These are phyloP conservation scores for Scedosporium aurantiacum DNA, from an alignment of 2,329 filamentous ascomycete genomes.

Conservation along the genomic window DNA sequence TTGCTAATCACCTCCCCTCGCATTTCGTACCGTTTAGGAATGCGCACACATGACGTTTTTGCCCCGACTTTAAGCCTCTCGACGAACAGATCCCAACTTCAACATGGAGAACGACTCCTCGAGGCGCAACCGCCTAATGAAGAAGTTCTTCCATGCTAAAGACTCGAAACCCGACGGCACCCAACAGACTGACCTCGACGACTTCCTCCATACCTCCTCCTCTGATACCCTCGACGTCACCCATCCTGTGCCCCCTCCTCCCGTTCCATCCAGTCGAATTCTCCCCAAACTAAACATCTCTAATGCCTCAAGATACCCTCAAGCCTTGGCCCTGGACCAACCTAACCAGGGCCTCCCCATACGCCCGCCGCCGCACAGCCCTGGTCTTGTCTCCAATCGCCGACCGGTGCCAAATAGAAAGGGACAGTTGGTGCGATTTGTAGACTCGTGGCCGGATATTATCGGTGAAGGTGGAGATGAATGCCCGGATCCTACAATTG, in stretches of 20 bases:
- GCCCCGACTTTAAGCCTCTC: neutral
- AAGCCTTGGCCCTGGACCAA: constrained; percentile 35
- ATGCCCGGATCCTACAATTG: constrained; percentile 57
- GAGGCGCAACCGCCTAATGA: constrained; percentile 47
- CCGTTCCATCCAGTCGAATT: constrained; percentile 17
- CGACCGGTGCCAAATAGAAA: constrained; percentile 41
- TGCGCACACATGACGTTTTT: neutral
- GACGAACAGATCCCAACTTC: neutral
- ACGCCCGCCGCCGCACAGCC: constrained; percentile 25
- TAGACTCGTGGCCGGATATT: constrained; percentile 59
- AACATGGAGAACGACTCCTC: constrained; percentile 37
- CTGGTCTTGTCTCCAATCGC: constrained; percentile 31
- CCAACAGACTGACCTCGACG: constrained; percentile 35
- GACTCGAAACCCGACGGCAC: constrained; percentile 24
- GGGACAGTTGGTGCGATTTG: constrained; percentile 65
- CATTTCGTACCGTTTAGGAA: neutral
- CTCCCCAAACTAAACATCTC: constrained; percentile 44
- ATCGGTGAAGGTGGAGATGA: constrained; percentile 92
- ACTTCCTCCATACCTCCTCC: constrained; percentile 43
- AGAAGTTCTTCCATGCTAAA: constrained; percentile 43
- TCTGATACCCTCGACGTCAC: constrained; percentile 44
- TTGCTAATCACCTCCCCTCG: neutral
- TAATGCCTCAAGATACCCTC: constrained; percentile 43
- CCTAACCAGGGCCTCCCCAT: constrained; percentile 33
- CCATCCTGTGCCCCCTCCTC: constrained; percentile 35